These are phyloP conservation scores for Komagataella populi DNA, from an alignment of 805 yeast genomes.

Conservation along the genomic window DNA sequence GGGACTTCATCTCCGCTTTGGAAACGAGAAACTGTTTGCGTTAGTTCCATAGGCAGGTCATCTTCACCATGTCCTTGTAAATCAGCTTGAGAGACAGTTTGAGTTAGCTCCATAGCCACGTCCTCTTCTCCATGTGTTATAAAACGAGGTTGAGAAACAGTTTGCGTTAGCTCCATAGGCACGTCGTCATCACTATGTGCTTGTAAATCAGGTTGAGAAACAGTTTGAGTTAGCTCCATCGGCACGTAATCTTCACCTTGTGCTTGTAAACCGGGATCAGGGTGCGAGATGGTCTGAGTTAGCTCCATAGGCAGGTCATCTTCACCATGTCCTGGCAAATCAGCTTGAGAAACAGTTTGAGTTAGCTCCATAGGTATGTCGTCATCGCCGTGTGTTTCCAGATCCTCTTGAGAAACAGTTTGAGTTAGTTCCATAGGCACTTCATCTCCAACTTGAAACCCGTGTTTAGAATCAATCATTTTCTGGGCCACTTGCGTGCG, in stretches of 20 bases:
- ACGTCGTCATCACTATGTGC: not conserved
- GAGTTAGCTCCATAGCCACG: not conserved
- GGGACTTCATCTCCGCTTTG: not conserved
- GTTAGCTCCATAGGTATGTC: not conserved
- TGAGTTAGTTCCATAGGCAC: constrained; percentile 14
- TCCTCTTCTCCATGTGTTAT: not conserved
- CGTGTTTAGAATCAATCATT: not conserved
- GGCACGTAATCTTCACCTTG: not conserved
- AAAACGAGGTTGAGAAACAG: not conserved
- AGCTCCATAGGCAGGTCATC: not conserved
- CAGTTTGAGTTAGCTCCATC: not conserved
- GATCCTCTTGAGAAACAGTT: constrained; percentile 2
- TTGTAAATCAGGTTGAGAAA: not conserved
- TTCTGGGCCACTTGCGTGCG: constrained; percentile 1
- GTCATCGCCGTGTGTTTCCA: not conserved
- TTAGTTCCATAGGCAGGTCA: not conserved
- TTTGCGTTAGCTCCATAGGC: not conserved
- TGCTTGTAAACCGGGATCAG: not conserved
- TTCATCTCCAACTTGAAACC: constrained; percentile 5
- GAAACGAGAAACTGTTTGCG: not conserved
- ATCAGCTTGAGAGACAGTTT: not conserved
- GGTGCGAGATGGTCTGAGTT: not conserved
- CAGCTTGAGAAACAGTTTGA: not conserved
- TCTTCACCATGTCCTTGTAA: not conserved
- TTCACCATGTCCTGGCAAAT: not conserved